A percentile compares a stretch with the other conserved stretches of the same genome.
Conservation (phyloP, 345 rosid genomes). For the Eucalyptus decipiens region DNA sequence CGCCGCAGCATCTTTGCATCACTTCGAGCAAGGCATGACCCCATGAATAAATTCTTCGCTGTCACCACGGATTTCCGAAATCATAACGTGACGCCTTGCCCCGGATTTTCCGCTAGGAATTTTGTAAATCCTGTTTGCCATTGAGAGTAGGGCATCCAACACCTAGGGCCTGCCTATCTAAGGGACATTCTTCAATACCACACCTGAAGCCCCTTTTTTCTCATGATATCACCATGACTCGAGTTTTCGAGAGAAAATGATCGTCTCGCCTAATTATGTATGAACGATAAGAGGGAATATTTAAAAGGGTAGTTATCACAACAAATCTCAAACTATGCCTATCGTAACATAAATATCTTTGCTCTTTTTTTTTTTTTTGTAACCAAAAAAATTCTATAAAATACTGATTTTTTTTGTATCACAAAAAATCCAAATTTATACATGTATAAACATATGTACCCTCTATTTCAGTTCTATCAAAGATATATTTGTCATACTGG, state of each 20-base stretch:
- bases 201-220: background rate
- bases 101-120: background rate
- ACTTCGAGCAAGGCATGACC: background rate
- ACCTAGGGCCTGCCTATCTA: background rate
- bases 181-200: background rate
- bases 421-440: too few species aligned
- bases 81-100: background rate
- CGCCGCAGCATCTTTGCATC: background rate
- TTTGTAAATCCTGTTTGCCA: background rate
- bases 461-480: too few species aligned
- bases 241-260: too few species aligned
- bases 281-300: background rate
- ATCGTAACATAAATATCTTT: too few species aligned
- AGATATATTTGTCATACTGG: background rate
- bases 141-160: background rate
- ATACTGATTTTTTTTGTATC: too few species aligned
- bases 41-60: background rate
- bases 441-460: background rate
- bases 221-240: background rate
- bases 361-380: fast-evolving
- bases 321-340: too few species aligned
- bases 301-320: too few species aligned
- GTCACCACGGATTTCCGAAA: background rate
- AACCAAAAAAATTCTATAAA: too few species aligned
- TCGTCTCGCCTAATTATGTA: background rate